Base-by-base conservation (phyloP, 164 flowering plant genomes). In the Vitis amurensis region DNA sequence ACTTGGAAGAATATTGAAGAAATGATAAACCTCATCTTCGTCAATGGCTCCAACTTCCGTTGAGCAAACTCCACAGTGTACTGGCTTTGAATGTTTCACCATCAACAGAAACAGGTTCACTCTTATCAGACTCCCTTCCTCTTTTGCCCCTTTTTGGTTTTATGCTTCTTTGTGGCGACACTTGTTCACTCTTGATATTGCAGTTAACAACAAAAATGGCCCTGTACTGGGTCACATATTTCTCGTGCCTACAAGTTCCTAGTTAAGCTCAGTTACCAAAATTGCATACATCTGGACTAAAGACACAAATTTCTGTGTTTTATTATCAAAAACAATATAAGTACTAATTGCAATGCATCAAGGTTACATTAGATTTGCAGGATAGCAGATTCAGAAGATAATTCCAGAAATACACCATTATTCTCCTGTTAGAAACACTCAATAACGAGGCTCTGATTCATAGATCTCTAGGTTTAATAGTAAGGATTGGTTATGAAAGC, bases 21-120 rank as follows among this genome's bases (percentile, higher is more conserved):
- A 93, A 73, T 93, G 97, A 76, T 89, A 91, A 31, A 93, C 84
- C 81, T 93, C 91, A 50, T 93, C 98, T 70, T 79, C 84, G 31
- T 91, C 97, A 16, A 87, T 68, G 37, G 79, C 92, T 8, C 94
- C 98, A 13, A 93, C 91, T 68, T 88, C 90, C 27, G 94, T 87
- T 9, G 87, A 83, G 71, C 97, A 93, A 66, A 85, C 83, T 44
- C 81, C 77, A 75, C 98, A 93, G 75, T 82, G 84, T 3, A 91
- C 94, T 14, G 82, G 84, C 80, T 75, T n/a, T 86, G 60, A 82
- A 68, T 61, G 73, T 68, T 64, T 82, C 89, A 16, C 37, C 78
- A 63, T 50, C 62, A 12, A 17, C 68, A 11, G 74, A 48, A 61
- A 3, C 73, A 19, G 67, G 76, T 70, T 71, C 84, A 52, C 47